Base-by-base conservation (phyloP, 148 eudicot genomes). In the Nyssa sinensis region DNA sequence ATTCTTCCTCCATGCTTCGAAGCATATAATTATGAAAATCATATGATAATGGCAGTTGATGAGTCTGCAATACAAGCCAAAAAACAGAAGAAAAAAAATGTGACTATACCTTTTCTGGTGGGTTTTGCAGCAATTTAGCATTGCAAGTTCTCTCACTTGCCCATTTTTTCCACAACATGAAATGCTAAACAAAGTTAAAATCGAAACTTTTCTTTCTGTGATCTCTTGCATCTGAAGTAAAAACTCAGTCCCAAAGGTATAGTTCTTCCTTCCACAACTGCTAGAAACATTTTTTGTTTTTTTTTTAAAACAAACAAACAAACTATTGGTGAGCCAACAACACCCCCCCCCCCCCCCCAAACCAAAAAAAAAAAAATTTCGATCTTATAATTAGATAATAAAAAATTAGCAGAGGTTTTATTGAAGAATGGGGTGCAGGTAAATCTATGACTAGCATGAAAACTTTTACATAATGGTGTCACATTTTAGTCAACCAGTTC, bases 1-100 rank as follows among this genome's bases (percentile, higher is more conserved):
- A 90, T 77, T 92, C 97, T 75, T 90, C 97, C 69, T 90, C 89
- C 88, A 87, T 86, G 80, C 94, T 92, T 76, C 94, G 74, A 41
- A 90, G 80, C 94, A 92, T 90, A 75, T 92, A 92, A 44, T 85
- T 92, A 53, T 86, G 89, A 69, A 92, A 92, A 80, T 92, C 92
- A 74, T 92, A 92, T 1, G 90, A 77, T 67, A 88, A 57, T 33
- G 94, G 94, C 37, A 92, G 86, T 82, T 90, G 85, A 83, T 92
- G 97, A 74, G 89, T 90, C 97, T 92, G 90, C 73, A 86, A 49
- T 63, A 68, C 23, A 73, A 60, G 37, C 8, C 30, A 33, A 23
- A 66, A 62, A 55, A n/a, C n/a, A n/a, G n/a, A 28, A 70, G 57
- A 29, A 41, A 21, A 21, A 53, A 49, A 8, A 7, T 23, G 8